These are phyloP conservation scores for Hordeum pubiflorum DNA, from an alignment of 202 grass and related monocot genomes.

Conservation along the genomic window DNA sequence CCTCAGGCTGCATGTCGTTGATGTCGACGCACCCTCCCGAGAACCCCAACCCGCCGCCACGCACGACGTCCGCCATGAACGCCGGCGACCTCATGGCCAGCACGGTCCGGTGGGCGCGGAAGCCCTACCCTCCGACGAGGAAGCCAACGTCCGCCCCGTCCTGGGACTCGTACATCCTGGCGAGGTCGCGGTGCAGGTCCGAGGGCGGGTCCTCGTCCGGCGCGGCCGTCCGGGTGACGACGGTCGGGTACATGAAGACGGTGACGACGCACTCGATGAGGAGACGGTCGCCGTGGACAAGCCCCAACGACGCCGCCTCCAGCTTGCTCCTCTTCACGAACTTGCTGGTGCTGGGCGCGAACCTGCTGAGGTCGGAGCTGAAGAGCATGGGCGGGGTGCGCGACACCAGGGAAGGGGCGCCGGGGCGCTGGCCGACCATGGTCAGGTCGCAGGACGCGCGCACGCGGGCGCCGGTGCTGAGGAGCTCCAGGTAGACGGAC, in stretches of 20 bases:
- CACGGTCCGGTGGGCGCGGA: not conserved
- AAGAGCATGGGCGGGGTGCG: not conserved
- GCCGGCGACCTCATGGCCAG: constrained; percentile 2
- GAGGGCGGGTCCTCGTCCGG: not conserved
- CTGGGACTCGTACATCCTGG: not conserved
- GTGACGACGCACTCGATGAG: not conserved
- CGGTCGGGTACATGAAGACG: not conserved
- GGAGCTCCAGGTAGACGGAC: not conserved
- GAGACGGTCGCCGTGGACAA: not conserved
- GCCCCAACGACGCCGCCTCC: not conserved
- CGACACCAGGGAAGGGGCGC: not conserved
- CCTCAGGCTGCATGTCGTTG: not conserved
- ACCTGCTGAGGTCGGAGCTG: not conserved
- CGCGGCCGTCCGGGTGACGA: not conserved
- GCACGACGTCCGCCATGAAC: not conserved
- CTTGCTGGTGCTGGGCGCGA: not conserved
- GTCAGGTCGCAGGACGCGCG: not conserved
- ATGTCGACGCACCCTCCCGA: not conserved
- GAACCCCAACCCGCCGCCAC: not conserved
- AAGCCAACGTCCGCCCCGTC: not conserved
- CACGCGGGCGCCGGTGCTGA: not conserved
- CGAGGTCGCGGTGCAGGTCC: not conserved
- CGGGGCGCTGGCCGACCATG: not conserved
- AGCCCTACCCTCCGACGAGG: not conserved
- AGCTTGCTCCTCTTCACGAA: not conserved